These are phyloP conservation scores for Blastomyces emzantsi DNA, from an alignment of 2,329 filamentous ascomycete species.

Conservation along the genomic window DNA sequence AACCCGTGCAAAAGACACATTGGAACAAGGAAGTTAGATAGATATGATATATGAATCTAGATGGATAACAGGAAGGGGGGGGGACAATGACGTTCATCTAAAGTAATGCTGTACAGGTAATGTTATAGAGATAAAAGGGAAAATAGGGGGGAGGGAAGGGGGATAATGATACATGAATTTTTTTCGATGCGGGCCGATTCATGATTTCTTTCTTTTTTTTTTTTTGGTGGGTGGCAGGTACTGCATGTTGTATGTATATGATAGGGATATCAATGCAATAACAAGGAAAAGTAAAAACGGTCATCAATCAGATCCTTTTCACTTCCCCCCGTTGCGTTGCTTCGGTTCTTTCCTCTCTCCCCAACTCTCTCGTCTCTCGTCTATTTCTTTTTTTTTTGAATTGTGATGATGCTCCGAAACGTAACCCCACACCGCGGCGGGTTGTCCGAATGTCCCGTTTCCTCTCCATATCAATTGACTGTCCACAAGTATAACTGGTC, in stretches of 20 bases:
- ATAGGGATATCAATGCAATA: not conserved
- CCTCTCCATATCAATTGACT: not conserved
- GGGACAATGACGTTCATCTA: not conserved
- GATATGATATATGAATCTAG: constrained; percentile 3
- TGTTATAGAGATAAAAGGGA: not conserved
- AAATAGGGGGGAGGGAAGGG: not conserved
- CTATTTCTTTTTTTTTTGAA: not conserved
- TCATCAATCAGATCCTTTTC: not conserved
- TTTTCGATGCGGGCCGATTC: constrained; percentile 1
- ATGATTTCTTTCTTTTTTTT: constrained; percentile 2
- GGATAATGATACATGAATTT: constrained; percentile 8
- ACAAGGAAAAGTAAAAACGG: not conserved
- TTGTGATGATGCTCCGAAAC: not conserved
- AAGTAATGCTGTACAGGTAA: constrained; percentile 3
- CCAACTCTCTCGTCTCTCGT: not conserved
- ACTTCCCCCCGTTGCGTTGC: not conserved
- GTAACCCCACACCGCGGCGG: not conserved
- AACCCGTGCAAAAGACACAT: not conserved
- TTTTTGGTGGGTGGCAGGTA: too few species aligned
- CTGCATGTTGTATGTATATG: not conserved
- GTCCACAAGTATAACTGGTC: not conserved
- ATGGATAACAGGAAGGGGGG: not conserved
- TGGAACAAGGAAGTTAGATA: not conserved
- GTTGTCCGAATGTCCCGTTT: not conserved
- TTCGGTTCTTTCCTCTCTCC: not conserved